Percentiles rank a stretch among this genome's conserved stretches.
phyloP scores from a whole-genome alignment of 495 filamentous ascomycete genomes.

The Daldinia bambusicola region DNA sequence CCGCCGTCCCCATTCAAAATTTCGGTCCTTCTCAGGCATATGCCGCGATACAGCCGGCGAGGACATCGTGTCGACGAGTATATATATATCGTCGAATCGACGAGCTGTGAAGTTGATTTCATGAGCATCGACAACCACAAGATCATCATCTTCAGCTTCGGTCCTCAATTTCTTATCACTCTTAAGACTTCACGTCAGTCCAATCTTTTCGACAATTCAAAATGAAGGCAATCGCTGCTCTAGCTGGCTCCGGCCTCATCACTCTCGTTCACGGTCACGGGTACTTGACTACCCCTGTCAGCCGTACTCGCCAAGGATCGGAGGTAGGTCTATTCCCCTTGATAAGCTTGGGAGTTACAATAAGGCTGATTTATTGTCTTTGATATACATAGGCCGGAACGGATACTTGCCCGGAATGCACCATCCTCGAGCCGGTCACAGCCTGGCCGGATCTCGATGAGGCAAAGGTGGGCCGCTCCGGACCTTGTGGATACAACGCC shows the following conservation, averaged over 20 bases:
- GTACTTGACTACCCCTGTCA: constrained; percentile 59
- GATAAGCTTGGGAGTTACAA: neutral
- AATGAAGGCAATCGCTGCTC: constrained; percentile 36
- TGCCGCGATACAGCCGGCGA: constrained; percentile 23
- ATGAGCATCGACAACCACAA: constrained; percentile 12
- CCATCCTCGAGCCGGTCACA: constrained; percentile 65
- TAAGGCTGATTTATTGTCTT: constrained; percentile 11
- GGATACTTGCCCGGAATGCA: constrained; percentile 66
- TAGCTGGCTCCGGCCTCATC: constrained; percentile 33
- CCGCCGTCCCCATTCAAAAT: constrained; percentile 13
- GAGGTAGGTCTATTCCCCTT: constrained; percentile 50
- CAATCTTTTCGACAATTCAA: constrained; percentile 5
- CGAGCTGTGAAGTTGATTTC: constrained; percentile 8
- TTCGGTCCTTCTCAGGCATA: constrained; percentile 39
- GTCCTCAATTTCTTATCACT: constrained; percentile 1
- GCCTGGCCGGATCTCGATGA: constrained; percentile 62
- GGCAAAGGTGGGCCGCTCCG: constrained; percentile 61
- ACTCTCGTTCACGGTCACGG: constrained; percentile 54
- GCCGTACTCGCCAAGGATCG: constrained; percentile 59
- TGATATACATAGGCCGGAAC: constrained; percentile 55
- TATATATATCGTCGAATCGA: constrained; percentile 29
- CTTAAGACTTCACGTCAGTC: neutral
- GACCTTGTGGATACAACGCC: constrained; percentile 67
- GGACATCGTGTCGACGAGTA: constrained; percentile 3
- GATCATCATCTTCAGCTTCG: neutral